Evolutionary conservation across 495 filamentous ascomycete species (phyloP).

Genomic region (Podospora pseudoanserina): DNA sequence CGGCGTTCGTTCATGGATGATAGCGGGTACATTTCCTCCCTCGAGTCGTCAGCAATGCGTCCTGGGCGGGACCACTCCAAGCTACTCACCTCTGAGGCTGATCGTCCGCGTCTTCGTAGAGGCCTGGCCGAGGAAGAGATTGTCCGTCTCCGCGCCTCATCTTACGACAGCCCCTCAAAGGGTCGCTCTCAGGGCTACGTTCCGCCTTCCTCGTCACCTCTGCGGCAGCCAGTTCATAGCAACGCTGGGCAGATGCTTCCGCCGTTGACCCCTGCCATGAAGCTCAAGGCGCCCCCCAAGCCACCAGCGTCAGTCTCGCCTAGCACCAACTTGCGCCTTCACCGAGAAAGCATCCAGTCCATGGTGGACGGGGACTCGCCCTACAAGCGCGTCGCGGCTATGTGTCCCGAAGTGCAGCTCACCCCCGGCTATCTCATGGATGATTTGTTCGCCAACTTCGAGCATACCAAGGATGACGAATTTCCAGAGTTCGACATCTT

Average conservation of each 20-base stretch:
- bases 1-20: slow-evolving; percentile 80
- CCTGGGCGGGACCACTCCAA: slow-evolving; percentile 57
- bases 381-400: slow-evolving; percentile 64
- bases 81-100: slow-evolving; percentile 69
- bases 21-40: slow-evolving; percentile 93
- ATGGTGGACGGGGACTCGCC: slow-evolving; percentile 75
- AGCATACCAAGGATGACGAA: slow-evolving; percentile 50
- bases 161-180: slow-evolving; percentile 85
- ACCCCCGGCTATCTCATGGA: slow-evolving; percentile 73
- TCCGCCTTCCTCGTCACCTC: slow-evolving; percentile 55
- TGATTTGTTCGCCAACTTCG: slow-evolving; percentile 35
- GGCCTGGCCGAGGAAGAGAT: slow-evolving; percentile 94
- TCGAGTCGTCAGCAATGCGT: slow-evolving; percentile 89
- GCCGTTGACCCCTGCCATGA: slow-evolving; percentile 80
- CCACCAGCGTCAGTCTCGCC: slow-evolving; percentile 87
- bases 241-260: slow-evolving; percentile 64
- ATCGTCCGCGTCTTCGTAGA: slow-evolving; percentile 73
- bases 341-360: slow-evolving; percentile 79
- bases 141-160: slow-evolving; percentile 85
- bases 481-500: slow-evolving; percentile 66
- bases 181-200: slow-evolving; percentile 48
- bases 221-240: slow-evolving; percentile 47
- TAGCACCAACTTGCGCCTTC: slow-evolving; percentile 89
- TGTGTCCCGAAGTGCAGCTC: slow-evolving; percentile 56
- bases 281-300: slow-evolving; percentile 76